Percentiles rank a stretch among this genome's conserved stretches.
Conservation (phyloP, 2,329 filamentous ascomycete genomes). For the Celoporthe dispersa region DNA sequence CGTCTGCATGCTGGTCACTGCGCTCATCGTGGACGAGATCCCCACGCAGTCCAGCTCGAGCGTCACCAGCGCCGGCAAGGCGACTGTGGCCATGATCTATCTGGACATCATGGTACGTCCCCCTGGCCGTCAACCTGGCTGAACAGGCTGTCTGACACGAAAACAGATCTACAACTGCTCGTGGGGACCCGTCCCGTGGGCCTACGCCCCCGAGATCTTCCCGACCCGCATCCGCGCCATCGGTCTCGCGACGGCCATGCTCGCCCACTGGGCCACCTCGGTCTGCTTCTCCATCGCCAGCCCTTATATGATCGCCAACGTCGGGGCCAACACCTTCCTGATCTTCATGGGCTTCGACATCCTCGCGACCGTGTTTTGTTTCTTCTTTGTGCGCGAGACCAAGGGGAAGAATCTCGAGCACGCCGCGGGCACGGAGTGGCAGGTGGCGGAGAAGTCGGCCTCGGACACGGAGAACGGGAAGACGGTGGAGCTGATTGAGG, state of each 20-base stretch:
- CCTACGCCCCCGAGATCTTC: slow-evolving; percentile 31
- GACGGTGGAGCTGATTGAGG: slow-evolving; percentile 11
- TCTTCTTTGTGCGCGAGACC: slow-evolving; percentile 21
- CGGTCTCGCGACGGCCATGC: slow-evolving; percentile 46
- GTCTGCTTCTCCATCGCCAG: slow-evolving; percentile 25
- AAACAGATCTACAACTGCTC: slow-evolving; percentile 26
- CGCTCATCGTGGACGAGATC: slow-evolving; percentile 15
- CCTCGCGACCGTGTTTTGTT: slow-evolving; percentile 17
- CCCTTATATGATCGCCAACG: slow-evolving; percentile 19
- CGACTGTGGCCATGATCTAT: slow-evolving; percentile 25
- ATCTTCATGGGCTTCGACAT: slow-evolving; percentile 26
- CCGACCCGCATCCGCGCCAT: slow-evolving; percentile 36
- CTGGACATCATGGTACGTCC: slow-evolving; percentile 19
- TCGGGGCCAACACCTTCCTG: slow-evolving; percentile 24
- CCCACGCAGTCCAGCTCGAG: slow-evolving; percentile 9
- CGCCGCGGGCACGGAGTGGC: slow-evolving; percentile 17
- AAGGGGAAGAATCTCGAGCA: slow-evolving; percentile 25
- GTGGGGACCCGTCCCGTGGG: slow-evolving; percentile 28
- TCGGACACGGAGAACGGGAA: slow-evolving; percentile 15
- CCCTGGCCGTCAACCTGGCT: background rate
- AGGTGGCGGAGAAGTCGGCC: slow-evolving; percentile 13
- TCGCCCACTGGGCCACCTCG: slow-evolving; percentile 35
- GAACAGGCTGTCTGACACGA: background rate
- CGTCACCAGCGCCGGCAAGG: slow-evolving; percentile 21
- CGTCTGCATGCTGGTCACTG: slow-evolving; percentile 18